Percentiles rank a stretch among this genome's conserved stretches.
Evolutionary conservation across 1,284 basidiomycete genomes (phyloP).

Genomic region (Inonotus obliquus): DNA sequence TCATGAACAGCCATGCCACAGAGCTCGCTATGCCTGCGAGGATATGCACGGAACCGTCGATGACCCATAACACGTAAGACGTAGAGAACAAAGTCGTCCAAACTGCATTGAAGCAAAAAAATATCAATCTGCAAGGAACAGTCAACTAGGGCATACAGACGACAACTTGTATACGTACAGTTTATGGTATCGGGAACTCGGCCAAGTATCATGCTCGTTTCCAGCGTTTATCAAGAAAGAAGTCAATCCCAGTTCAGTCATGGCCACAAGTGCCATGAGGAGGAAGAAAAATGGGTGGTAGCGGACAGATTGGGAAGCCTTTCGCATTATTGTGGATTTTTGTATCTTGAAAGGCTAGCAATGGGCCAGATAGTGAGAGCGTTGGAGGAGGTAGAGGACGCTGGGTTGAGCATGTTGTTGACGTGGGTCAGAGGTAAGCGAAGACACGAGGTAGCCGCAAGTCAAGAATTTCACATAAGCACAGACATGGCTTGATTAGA

Average conservation of each 20-base stretch:
- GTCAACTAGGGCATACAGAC: not conserved
- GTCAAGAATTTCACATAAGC: conserved; percentile 3
- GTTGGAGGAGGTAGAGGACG: not conserved
- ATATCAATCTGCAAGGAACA: conserved; percentile 37
- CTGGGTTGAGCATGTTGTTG: not conserved
- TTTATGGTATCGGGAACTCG: conserved; percentile 56
- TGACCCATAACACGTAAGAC: conserved; percentile 64
- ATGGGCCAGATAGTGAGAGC: not conserved
- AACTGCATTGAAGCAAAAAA: conserved; percentile 62
- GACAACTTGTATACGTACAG: conserved; percentile 41
- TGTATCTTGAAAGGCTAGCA: not conserved
- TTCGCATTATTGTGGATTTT: conserved; percentile 9
- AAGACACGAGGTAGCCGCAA: conserved; percentile 16
- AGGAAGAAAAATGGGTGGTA: conserved; percentile 69
- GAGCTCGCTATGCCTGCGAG: conserved; percentile 72
- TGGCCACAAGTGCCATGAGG: conserved; percentile 58
- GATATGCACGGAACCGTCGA: conserved; percentile 58
- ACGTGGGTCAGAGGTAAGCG: not conserved
- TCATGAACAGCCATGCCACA: conserved; percentile 64
- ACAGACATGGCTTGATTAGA: not conserved
- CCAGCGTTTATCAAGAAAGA: conserved; percentile 64
- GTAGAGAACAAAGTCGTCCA: conserved; percentile 69
- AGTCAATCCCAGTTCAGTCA: conserved; percentile 67
- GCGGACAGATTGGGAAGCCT: conserved; percentile 25
- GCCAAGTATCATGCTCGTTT: conserved; percentile 55